Evolutionary conservation across 2,329 filamentous ascomycete genomes (phyloP).

Genomic region (Scedosporium boydii): DNA sequence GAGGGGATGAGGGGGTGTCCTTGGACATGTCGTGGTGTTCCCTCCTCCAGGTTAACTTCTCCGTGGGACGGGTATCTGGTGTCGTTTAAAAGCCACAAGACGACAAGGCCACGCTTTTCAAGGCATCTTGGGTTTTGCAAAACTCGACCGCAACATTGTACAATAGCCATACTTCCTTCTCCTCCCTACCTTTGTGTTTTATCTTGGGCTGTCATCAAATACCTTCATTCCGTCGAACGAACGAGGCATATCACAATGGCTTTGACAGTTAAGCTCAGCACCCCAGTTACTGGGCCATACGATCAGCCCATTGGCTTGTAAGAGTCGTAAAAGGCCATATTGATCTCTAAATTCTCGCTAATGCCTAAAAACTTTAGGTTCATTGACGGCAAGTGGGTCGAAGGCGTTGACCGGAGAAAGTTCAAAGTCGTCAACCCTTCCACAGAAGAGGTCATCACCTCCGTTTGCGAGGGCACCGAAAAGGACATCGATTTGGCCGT

Average conservation of each 20-base stretch:
- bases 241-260: slow-evolving; percentile 21
- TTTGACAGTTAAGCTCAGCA: slow-evolving; percentile 54
- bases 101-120: too few relatives aligned
- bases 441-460: slow-evolving; percentile 75
- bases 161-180: too few relatives aligned
- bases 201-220: too few relatives aligned
- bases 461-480: slow-evolving; percentile 76
- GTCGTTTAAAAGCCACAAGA: too few relatives aligned
- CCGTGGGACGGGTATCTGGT: too few relatives aligned
- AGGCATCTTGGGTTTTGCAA: too few relatives aligned
- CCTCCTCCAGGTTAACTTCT: too few relatives aligned
- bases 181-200: too few relatives aligned
- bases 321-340: slow-evolving; percentile 19
- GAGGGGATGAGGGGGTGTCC: too few relatives aligned
- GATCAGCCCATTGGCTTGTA: slow-evolving; percentile 54
- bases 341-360: not conserved
- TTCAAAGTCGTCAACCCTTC: slow-evolving; percentile 88
- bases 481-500: slow-evolving; percentile 80
- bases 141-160: too few relatives aligned
- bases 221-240: too few relatives aligned
- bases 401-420: slow-evolving; percentile 71
- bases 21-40: too few relatives aligned
- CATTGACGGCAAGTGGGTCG: slow-evolving; percentile 87
- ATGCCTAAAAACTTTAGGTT: slow-evolving; percentile 41
- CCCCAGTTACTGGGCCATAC: slow-evolving; percentile 52